Base-by-base conservation (phyloP, 2,329 filamentous ascomycete genomes). In the Beauveria rudraprayagi region DNA sequence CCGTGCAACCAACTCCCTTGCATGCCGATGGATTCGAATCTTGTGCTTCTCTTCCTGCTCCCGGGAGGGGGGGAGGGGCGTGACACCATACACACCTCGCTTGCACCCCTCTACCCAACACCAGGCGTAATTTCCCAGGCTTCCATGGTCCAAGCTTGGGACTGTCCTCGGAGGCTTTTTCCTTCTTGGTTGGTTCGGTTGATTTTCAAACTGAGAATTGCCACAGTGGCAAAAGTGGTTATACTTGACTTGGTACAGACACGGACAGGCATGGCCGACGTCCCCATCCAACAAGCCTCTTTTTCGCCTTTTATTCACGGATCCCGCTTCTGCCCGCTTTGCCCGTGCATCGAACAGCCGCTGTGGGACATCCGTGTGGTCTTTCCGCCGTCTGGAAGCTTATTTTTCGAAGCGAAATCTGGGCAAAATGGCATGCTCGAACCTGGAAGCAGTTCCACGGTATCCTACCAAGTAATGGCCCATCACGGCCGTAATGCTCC, bases 311-410 rank as follows among this genome's bases (percentile, higher is more conserved):
- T 16, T 37, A 37, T 37, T 37, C 34, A 37, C 2, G 14, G 34
- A 37, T 37, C 34, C 34, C 34, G 34, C 34, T 37, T 6, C 34
- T 37, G 34, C 34, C 34, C 41, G 41, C 24, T 50, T 28, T 30
- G 41, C 28, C 43, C 19, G 48, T 26, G 26, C 56, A 60, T 60
- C 56, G 56, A 52, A 17, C 46, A 53, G 56, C 56, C 48, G 56
- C 56, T 60, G 56, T 53, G 56, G 56, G 56, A 60, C 56, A 48
- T 52, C 48, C 56, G 56, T 37, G 47, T 30, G 47, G 56, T n/a
- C 56, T 44, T 52, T 44, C n/a, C 56, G 56, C 40, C 43, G 19
- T 5, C 14, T 28, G 4, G 24, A 37, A 43, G 34, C 34, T 51
- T 48, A 37, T 47, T 30, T 22, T 16, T 14, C 19, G 26, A 55